Evolutionary conservation across 2,329 filamentous ascomycete genomes (phyloP), one percentile per base, ranked within the genome.

Genomic region (Botrytis elliptica): DNA sequence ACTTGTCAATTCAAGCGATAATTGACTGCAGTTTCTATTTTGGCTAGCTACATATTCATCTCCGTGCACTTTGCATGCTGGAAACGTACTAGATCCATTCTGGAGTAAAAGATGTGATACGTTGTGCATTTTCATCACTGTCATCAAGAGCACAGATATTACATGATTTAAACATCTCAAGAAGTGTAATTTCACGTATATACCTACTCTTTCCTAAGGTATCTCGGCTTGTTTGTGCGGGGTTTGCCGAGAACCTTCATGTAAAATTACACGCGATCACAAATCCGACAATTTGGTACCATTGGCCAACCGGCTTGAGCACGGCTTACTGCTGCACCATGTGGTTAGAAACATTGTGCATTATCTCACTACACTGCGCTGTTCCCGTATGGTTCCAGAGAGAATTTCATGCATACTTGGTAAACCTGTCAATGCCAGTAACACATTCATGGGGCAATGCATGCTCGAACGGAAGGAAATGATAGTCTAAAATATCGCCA

Each of bases 391-490:
- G 36, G 36, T 20, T 42, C 49, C 49, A 55, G 10, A 57, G 65
- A 55, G 46, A 38, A 20, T 52, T 3, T 1, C 22, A 20, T 38
- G 44, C 29, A 66, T 66, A 38, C 44, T 66, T 52, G 33, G 44
- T 16, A 38, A 66, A 16, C 64, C 33, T 25, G 25, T n/a, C n/a
- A 67, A 55, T 36, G 46, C 8, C n/a, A 42, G 38, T 16, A 57
- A n/a, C 49, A 42, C 4, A 20, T 40, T 44, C 25, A 44, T 42
- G 38, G 49, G 7, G 22, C 36, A 42, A 57, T 68, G 49, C 66
- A 68, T 57, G 36, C 38, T 57, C 66, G 22, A 42, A 33, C 36
- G 66, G 36, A 52, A 68, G 49, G n/a, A 68, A 68, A 57, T 9
- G 29, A 57, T 42, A 57, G 49, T 68, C 65, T 38, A 33, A 57